phyloP scores from a whole-genome alignment of 2,329 filamentous ascomycete genomes.

The Aspergillus pseudonomiae region DNA sequence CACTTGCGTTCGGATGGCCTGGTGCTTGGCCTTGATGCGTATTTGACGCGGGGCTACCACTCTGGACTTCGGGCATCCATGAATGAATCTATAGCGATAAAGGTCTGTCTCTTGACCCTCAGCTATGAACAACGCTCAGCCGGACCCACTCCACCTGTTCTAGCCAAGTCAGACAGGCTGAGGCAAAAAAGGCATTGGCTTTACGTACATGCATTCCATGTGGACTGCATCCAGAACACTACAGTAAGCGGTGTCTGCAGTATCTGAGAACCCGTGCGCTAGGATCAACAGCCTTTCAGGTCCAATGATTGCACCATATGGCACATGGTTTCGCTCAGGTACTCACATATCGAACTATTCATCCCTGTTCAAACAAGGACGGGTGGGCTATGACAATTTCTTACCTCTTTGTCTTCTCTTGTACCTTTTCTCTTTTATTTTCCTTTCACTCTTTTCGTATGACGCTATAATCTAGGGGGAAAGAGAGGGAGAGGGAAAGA shows the following conservation, averaged over 20 bases:
- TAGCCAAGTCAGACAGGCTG: slow-evolving; percentile 8
- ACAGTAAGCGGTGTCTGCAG: slow-evolving; percentile 10
- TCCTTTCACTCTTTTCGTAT: background rate
- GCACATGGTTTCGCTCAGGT: slow-evolving; percentile 8
- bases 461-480: background rate
- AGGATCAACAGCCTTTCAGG: slow-evolving; percentile 17
- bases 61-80: slow-evolving; percentile 20
- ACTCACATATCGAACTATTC: background rate
- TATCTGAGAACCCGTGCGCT: slow-evolving; percentile 14
- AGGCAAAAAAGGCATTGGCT: slow-evolving; percentile 6
- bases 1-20: slow-evolving; percentile 13
- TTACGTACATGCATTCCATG: slow-evolving; percentile 19
- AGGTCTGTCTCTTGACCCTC: background rate
- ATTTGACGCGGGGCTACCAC: slow-evolving; percentile 13
- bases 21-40: slow-evolving; percentile 18
- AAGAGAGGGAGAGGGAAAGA: background rate
- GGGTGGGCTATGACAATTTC: background rate
- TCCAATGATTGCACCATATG: slow-evolving; percentile 19
- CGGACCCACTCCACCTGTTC: slow-evolving; percentile 4
- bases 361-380: background rate
- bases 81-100: background rate
- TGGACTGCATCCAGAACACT: slow-evolving; percentile 10
- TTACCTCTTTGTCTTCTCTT: background rate
- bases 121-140: background rate
- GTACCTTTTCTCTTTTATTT: background rate